Base-by-base conservation (phyloP, 805 yeast species). In the Ogataea ramenticola region DNA sequence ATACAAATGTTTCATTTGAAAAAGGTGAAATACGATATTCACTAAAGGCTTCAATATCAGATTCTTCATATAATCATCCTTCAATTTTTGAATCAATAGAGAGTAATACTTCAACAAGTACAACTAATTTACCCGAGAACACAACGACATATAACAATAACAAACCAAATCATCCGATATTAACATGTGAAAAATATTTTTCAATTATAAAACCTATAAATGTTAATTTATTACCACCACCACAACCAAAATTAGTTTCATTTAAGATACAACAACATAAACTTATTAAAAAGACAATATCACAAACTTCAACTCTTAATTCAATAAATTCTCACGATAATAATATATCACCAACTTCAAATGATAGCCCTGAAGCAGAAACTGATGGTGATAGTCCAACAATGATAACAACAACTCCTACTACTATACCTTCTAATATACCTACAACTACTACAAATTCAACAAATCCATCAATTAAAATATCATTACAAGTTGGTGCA, bases 1-100 rank as follows among this genome's bases (percentile, higher is more conserved):
- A 71, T 60, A 84, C 93, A 20, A 79, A 88, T 41, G 74, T 89
- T 22, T 81, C 80, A 50, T 89, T 89, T 53, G 96, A 90, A 52
- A 79, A 80, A 53, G 96, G 97, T n/a, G 75, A 86, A 17, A 86
- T 89, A 15, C 61, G 74, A 3, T 89, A 89, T 60, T 62, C 65
- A 29, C 65, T 89, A 38, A 73, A 77, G 40, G 82, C 82, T 11
- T 67, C 79, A 37, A 26, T 51, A 11, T 45, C 47, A 17, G 53
- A 51, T n/a, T 24, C 42, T 14, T 16, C 36, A 11, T 26, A 31
- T 33, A 30, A 40, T 21, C 36, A 22, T 22, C 37, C 5, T 22
- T 39, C 41, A 14, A 20, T 12, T 26, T 30, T n/a, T 16, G 33
- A 37, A 3, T 29, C 40, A 26, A 6, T 5, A 4, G 22, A 26